Conservation (phyloP, 331 rosid species). For the Spiraea crenata region DNA sequence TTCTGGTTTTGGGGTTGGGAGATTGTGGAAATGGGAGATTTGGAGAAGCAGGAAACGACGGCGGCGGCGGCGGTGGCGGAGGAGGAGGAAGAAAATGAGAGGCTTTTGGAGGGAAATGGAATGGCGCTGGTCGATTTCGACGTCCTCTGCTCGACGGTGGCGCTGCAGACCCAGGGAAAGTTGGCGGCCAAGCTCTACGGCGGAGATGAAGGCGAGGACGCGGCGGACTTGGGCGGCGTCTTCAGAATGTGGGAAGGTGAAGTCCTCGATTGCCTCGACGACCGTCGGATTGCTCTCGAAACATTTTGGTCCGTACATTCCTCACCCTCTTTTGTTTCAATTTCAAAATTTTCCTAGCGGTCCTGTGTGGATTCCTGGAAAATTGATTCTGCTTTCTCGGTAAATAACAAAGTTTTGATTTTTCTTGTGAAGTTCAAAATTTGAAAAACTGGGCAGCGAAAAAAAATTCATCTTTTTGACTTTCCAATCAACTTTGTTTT, state of each 20-base stretch:
- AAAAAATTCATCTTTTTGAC: not conserved
- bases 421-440: not conserved
- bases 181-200: constrained; percentile 64
- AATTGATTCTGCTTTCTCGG: not conserved
- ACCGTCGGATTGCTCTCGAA: constrained; percentile 77
- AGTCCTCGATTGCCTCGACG: constrained; percentile 73
- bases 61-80: constrained; percentile 20
- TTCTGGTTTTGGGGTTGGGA: not conserved
- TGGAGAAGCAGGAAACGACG: constrained; percentile 70
- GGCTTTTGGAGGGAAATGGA: constrained; percentile 53
- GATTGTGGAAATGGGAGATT: constrained; percentile 61
- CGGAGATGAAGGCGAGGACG: constrained; percentile 25
- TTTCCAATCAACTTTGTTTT: not conserved
- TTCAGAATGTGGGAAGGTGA: constrained; percentile 99
- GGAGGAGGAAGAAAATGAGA: constrained; percentile 51
- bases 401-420: not conserved
- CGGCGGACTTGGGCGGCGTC: constrained; percentile 61
- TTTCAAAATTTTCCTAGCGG: not conserved
- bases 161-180: constrained; percentile 77
- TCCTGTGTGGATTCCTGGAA: not conserved
- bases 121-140: constrained; percentile 76
- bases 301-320: constrained; percentile 56
- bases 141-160: constrained; percentile 90
- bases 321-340: not conserved
- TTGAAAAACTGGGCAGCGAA: not conserved